Evolutionary conservation across 371 early-diverging fungal genomes (phyloP), one percentile per base, ranked within the genome.

Genomic region (Mucor mucedo): DNA sequence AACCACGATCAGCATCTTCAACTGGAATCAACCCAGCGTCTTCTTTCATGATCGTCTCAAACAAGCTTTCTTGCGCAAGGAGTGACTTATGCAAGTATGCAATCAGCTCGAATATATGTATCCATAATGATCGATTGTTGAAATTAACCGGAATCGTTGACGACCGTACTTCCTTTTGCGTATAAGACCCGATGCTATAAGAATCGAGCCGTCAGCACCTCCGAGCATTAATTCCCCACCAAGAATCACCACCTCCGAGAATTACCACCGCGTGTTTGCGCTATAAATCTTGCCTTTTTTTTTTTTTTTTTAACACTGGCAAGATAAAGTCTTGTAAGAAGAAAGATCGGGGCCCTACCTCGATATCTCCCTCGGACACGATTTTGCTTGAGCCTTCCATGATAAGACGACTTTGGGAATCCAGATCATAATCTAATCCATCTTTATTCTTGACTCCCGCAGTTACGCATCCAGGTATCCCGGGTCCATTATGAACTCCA

Each of bases 401-500:
- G 35, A 7, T 7, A 7, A 35, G 35, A 35, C 35, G 35, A 7
- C 35, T 35, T 5, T 7, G 35, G 35, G n/a, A n/a, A 3, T 7
- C 7, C 5, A 35, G 3, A 35, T 35, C 35, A 7, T 35, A 35
- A 5, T 7, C 35, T 7, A 35, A 5, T 5, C 35, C 3, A 7
- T 35, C 35, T 3, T 35, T 3, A 35, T 35, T 5, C 7, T 35
- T 35, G 35, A 7, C 7, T 3, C 5, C 7, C 7, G 35, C 35
- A 7, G 35, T 7, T n/a, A 5, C 35, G 35, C 35, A 35, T 35
- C 35, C 35, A 35, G 41, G 60, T 35, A 8, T 45, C 16, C 14
- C n/a, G 66, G 60, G 32, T 66, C 61, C 13, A 66, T 55, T 5
- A 44, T 57, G 52, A 66, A 60, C 56, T 60, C 66, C 41, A 52